phyloP scores from a whole-genome alignment of 768 basidiomycete genomes.

The Pleurotus cornucopiae region DNA sequence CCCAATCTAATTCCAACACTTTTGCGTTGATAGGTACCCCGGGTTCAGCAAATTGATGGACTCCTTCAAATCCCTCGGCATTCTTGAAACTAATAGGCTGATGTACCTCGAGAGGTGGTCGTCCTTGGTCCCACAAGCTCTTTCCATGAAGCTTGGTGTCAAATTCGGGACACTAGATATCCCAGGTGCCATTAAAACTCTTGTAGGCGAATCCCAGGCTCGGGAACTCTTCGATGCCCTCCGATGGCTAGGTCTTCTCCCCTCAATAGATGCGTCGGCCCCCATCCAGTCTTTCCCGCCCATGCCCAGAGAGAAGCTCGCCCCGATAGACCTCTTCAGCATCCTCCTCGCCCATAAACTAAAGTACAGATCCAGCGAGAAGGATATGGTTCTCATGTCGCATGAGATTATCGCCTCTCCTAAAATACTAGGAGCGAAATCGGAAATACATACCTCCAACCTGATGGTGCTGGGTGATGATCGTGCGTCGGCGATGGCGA shows the following conservation, averaged over 20 bases:
- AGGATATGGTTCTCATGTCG: constrained; percentile 82
- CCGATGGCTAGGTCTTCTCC: constrained; percentile 40
- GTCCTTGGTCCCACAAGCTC: constrained; percentile 24
- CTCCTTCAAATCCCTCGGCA: constrained; percentile 64
- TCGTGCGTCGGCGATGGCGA: constrained; percentile 78
- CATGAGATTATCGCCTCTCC: constrained; percentile 68
- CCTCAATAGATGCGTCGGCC: constrained; percentile 12
- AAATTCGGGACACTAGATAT: not conserved
- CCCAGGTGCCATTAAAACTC: not conserved
- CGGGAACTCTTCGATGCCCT: constrained; percentile 35
- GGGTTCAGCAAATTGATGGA: constrained; percentile 77
- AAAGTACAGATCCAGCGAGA: constrained; percentile 63
- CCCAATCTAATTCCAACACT: not conserved
- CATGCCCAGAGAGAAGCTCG: constrained; percentile 34
- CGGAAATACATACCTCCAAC: constrained; percentile 63
- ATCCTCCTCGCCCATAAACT: constrained; percentile 67
- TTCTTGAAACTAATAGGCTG: constrained; percentile 44
- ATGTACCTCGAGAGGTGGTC: constrained; percentile 39
- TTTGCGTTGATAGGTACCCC: constrained; percentile 57
- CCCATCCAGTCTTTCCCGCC: constrained; percentile 28
- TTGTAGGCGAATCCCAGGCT: constrained; percentile 19
- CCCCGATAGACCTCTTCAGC: constrained; percentile 75
- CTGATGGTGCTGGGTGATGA: constrained; percentile 57
- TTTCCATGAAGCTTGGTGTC: constrained; percentile 17
- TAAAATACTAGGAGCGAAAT: constrained; percentile 14